These are phyloP conservation scores for Pelargonium myrrhifolium DNA, from an alignment of 441 rosid species.

Conservation along the genomic window DNA sequence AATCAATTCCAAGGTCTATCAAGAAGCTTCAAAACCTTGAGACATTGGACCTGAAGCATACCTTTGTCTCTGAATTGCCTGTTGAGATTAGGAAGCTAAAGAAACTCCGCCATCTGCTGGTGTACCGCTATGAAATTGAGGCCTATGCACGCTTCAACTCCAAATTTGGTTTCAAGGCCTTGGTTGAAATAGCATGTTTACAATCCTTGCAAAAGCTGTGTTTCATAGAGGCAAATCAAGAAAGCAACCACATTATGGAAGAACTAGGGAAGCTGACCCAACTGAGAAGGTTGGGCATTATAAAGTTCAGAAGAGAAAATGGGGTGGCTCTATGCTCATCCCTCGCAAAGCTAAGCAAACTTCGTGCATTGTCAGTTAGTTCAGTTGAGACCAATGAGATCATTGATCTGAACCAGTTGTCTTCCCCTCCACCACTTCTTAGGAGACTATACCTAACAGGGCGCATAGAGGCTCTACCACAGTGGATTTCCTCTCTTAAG, in stretches of 20 bases:
- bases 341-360: constrained; percentile 25
- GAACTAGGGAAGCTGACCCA: constrained; percentile 31
- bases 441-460: constrained; percentile 33
- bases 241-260: constrained; percentile 8
- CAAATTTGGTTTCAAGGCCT: constrained; percentile 30
- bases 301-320: constrained; percentile 27
- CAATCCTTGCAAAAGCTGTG: constrained; percentile 34
- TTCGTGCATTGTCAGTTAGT: constrained; percentile 26
- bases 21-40: constrained; percentile 31
- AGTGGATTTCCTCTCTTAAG: constrained; percentile 27
- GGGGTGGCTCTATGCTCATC: constrained; percentile 33
- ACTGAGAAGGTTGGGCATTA: constrained; percentile 34
- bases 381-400: constrained; percentile 21
- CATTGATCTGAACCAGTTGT: constrained; percentile 22
- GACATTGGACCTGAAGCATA: constrained; percentile 36
- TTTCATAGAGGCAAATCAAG: constrained; percentile 27
- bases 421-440: constrained; percentile 27
- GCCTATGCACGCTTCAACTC: constrained; percentile 21
- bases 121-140: constrained; percentile 21
- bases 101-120: constrained; percentile 37
- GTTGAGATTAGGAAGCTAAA: constrained; percentile 21
- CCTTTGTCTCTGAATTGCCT: constrained; percentile 30
- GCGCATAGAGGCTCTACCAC: constrained; percentile 25
- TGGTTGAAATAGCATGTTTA: constrained; percentile 27
- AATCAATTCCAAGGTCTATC: constrained; percentile 25